These are phyloP conservation scores for Paxillus involutus DNA, from an alignment of 768 basidiomycete genomes.

Conservation along the genomic window DNA sequence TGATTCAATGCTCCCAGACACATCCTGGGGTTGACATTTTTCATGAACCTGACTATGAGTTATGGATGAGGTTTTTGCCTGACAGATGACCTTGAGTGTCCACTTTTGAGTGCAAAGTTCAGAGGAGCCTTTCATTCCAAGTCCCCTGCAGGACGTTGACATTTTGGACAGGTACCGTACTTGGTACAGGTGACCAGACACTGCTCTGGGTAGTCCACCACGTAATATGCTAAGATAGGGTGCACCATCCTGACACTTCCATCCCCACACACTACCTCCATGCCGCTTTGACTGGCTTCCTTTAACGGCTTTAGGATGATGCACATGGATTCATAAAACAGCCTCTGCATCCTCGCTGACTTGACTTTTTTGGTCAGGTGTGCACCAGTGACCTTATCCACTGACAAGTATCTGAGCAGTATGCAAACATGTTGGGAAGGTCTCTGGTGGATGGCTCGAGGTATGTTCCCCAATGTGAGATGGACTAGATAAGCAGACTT, in stretches of 20 bases:
- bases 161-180: slow-evolving; percentile 27
- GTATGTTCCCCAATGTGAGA: slow-evolving; percentile 39
- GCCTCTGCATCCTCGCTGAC: slow-evolving; percentile 14
- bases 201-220: slow-evolving; percentile 47
- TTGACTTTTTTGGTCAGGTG: slow-evolving; percentile 22
- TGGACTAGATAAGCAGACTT: slow-evolving; percentile 20
- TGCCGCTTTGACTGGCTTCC: slow-evolving; percentile 29
- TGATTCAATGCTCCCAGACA: no score
- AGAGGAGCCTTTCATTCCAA: no score
- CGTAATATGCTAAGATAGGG: slow-evolving; percentile 40
- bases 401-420: slow-evolving; percentile 40
- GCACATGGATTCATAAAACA: slow-evolving; percentile 41
- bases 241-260: slow-evolving; percentile 28
- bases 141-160: no score
- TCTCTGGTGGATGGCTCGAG: slow-evolving; percentile 37
- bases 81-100: no score
- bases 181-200: slow-evolving; percentile 32
- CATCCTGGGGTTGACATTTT: no score
- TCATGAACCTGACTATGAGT: no score
- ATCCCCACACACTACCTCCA: slow-evolving; percentile 38
- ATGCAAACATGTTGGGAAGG: slow-evolving; percentile 34
- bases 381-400: slow-evolving; percentile 26
- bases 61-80: no score
- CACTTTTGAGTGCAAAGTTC: no score
- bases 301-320: slow-evolving; percentile 32